phyloP scores from a whole-genome alignment of 257 asterid species.

The Fraxinus excelsior region DNA sequence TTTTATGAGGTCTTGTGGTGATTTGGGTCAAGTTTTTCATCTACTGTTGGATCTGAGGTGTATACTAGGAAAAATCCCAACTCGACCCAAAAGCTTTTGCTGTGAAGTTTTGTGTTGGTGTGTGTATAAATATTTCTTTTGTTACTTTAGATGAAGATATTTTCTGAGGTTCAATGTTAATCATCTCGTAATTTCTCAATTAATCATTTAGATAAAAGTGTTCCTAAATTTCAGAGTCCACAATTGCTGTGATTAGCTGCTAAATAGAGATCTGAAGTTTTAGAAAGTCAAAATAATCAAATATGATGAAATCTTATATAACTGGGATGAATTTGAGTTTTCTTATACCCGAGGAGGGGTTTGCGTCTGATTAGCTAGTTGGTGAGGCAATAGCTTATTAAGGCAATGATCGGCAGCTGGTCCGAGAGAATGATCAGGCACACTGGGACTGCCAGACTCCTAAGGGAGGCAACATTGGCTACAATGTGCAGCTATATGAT shows the following conservation, averaged over 20 bases:
- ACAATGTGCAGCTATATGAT: conserved; percentile 22
- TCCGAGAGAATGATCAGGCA: too few species aligned
- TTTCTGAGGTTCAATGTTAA: background rate
- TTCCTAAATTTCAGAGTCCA: background rate
- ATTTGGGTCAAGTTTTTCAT: background rate
- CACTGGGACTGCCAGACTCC: too few species aligned
- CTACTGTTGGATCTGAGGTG: background rate
- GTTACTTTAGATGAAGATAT: background rate
- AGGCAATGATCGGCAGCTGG: too few species aligned
- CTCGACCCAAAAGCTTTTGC: background rate
- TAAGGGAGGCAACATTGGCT: background rate
- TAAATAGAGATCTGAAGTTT: background rate
- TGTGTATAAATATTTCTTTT: background rate
- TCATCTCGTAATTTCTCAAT: background rate
- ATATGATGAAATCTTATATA: too few species aligned
- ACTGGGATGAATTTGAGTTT: too few species aligned
- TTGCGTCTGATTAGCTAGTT: too few species aligned
- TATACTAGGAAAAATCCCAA: background rate
- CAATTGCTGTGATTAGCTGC: background rate
- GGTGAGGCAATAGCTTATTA: too few species aligned
- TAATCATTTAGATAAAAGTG: background rate
- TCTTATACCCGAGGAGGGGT: too few species aligned
- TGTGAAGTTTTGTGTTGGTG: background rate
- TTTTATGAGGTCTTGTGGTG: background rate
- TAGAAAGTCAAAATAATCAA: too few species aligned